Evolutionary conservation across 257 asterid genomes (phyloP).

Genomic region (Fraxinus cuspidata): DNA sequence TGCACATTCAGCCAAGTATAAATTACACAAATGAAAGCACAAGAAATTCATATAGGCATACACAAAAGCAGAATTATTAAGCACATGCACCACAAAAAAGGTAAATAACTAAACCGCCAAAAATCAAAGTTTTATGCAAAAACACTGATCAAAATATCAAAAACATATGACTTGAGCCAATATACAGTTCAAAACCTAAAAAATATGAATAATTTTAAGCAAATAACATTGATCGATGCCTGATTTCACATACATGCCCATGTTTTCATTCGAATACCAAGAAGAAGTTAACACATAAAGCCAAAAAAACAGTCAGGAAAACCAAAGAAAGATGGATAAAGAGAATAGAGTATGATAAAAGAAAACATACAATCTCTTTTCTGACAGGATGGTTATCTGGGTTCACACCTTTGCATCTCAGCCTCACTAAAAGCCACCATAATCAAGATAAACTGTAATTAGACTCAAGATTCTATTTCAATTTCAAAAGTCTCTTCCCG

Average conservation of each 20-base stretch:
- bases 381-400: slow-evolving; percentile 81
- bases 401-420: slow-evolving; percentile 89
- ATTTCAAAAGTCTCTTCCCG: not conserved
- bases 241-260: not conserved
- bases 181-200: slow-evolving; percentile 6
- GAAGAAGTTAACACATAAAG: not conserved
- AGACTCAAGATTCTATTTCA: not conserved
- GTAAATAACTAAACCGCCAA: not conserved
- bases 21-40: not conserved
- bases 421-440: slow-evolving; percentile 63
- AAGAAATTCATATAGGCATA: not conserved
- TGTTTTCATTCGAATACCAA: slow-evolving; percentile 2
- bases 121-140: slow-evolving; percentile 12
- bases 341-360: not conserved
- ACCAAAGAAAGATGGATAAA: not conserved
- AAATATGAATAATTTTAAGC: not conserved
- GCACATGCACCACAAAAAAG: not conserved
- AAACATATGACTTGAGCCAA: not conserved
- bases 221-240: not conserved
- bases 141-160: slow-evolving; percentile 10
- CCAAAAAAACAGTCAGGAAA: not conserved
- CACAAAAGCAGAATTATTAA: not conserved
- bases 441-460: not conserved
- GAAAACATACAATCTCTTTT: slow-evolving; percentile 65
- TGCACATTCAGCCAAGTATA: not conserved